Conservation (phyloP, 73 alveolate genomes). For the Tetrahymena thermophila region DNA sequence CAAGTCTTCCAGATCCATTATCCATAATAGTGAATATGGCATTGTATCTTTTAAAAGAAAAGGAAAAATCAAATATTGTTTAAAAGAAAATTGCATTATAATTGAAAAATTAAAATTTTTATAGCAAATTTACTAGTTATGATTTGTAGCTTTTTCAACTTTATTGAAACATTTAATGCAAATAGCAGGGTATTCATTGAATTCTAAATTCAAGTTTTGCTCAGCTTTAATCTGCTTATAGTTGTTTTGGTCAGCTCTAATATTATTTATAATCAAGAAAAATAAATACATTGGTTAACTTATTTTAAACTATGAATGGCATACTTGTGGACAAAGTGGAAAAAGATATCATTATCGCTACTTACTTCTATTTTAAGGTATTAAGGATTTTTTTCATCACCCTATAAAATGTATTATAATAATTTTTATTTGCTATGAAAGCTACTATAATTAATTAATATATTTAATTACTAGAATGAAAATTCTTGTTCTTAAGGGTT, state of each 20-base stretch:
- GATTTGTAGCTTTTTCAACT: slow-evolving; percentile 19
- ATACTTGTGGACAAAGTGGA: slow-evolving; percentile 31
- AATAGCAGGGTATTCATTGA: slow-evolving; percentile 42
- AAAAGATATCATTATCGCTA: slow-evolving; percentile 35
- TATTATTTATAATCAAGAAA: neutral
- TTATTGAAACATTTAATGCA: slow-evolving; percentile 37
- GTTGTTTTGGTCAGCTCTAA: slow-evolving; percentile 24
- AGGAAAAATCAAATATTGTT: too few species aligned
- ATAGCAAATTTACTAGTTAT: neutral
- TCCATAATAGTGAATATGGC: slow-evolving; percentile 12
- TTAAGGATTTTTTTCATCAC: slow-evolving; percentile 14
- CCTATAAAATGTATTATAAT: neutral
- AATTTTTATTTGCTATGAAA: neutral
- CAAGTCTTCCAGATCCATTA: slow-evolving; percentile 20
- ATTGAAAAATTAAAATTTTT: too few species aligned
- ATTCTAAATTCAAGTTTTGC: neutral
- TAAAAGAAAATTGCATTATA: too few species aligned
- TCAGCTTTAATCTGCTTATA: slow-evolving; percentile 21
- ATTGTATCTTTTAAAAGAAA: neutral
- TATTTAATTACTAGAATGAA: neutral
- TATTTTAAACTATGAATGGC: neutral
- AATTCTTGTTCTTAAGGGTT: neutral
- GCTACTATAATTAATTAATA: neutral
- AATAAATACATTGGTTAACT: neutral
- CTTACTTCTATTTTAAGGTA: slow-evolving; percentile 32